Evolutionary conservation across 108 stramenopile genomes (phyloP).

Genomic region (Epipyxis sp.): DNA sequence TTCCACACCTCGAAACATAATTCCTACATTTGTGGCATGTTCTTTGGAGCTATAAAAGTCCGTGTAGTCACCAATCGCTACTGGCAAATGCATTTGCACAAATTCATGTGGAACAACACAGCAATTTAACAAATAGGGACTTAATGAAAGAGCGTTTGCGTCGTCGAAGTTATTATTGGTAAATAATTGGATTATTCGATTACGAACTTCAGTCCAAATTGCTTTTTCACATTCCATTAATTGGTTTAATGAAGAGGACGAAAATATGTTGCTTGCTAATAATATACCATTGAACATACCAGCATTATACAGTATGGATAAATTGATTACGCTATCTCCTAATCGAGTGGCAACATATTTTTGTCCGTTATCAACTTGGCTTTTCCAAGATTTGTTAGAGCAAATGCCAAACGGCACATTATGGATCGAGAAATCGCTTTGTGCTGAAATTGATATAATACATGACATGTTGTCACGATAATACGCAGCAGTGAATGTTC

Average conservation of each 20-base stretch:
- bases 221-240: conserved; percentile 63
- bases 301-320: background rate
- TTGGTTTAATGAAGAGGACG: conserved; percentile 56
- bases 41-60: conserved; percentile 85
- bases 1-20: conserved; percentile 84
- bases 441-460: conserved; percentile 54
- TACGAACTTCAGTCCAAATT: conserved; percentile 68
- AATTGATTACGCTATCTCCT: conserved; percentile 50
- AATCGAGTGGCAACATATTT: conserved; percentile 68
- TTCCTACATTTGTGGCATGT: conserved; percentile 86
- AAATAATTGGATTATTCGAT: conserved; percentile 62
- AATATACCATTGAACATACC: background rate
- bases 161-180: conserved; percentile 49
- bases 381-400: conserved; percentile 23
- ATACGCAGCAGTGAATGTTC: no score
- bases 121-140: no score
- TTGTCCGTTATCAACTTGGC: conserved; percentile 32
- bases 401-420: conserved; percentile 84
- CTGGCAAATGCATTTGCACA: conserved; percentile 69
- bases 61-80: conserved; percentile 78
- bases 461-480: no score
- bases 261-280: conserved; percentile 29
- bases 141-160: conserved; percentile 2
- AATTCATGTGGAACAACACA: conserved; percentile 52
- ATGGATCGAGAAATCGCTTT: conserved; percentile 70